Conservation (phyloP, 1,284 basidiomycete genomes). For the Rhodofomes roseus region DNA sequence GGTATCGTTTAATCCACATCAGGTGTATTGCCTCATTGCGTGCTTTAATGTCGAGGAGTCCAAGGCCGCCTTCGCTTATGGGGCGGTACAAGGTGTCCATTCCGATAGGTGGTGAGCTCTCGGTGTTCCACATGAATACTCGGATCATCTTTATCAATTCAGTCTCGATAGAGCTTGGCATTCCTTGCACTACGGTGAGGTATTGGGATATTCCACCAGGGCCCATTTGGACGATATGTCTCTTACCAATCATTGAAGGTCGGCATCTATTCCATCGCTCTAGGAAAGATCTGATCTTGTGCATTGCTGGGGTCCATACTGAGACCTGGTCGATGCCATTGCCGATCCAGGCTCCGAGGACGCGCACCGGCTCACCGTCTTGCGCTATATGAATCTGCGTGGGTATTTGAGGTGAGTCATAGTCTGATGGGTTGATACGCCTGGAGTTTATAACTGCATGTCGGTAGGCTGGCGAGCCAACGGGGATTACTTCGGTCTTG, state of each 20-base stretch:
- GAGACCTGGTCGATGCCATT: not conserved
- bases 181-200: conserved; percentile 23
- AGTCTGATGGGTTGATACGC: no score
- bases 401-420: no score
- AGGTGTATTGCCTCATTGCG: not conserved
- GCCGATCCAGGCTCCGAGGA: not conserved
- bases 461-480: not conserved
- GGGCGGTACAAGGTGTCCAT: not conserved
- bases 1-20: not conserved
- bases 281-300: conserved; percentile 1
- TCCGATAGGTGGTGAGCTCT: not conserved
- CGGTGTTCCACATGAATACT: not conserved
- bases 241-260: conserved; percentile 16
- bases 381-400: not conserved
- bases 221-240: conserved; percentile 18
- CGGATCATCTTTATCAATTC: not conserved
- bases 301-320: not conserved
- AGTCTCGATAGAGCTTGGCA: conserved; percentile 15
- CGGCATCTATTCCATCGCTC: conserved; percentile 15
- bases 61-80: not conserved
- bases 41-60: not conserved
- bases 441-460: not conserved
- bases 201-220: conserved; percentile 23
- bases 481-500: conserved; percentile 5
- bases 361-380: not conserved